phyloP scores from a whole-genome alignment of 768 basidiomycete species.

The Leccinum arenicola region DNA sequence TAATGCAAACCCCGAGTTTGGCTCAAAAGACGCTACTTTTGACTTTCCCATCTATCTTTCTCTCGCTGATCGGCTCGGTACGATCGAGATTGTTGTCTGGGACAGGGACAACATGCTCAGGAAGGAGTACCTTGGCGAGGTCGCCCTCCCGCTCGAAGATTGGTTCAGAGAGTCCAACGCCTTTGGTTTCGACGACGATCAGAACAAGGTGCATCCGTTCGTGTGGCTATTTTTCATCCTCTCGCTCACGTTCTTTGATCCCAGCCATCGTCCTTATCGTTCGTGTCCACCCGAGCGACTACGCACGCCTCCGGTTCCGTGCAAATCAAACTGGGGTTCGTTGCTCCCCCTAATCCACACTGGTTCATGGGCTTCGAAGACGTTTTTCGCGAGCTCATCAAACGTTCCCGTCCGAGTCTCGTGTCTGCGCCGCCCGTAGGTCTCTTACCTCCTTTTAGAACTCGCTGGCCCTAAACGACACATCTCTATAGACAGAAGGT shows the following conservation, averaged over 20 bases:
- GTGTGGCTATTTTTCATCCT: not conserved
- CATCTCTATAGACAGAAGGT: constrained; percentile 64
- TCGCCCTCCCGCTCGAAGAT: constrained; percentile 69
- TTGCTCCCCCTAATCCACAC: constrained; percentile 41
- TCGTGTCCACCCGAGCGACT: constrained; percentile 49
- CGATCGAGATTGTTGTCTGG: constrained; percentile 87
- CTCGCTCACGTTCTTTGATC: constrained; percentile 2
- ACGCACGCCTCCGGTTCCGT: constrained; percentile 51
- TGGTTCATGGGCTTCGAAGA: constrained; percentile 53
- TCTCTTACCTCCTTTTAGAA: constrained; percentile 10
- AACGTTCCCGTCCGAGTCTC: constrained; percentile 60
- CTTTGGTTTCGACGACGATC: constrained; percentile 56
- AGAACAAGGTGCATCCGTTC: constrained; percentile 58
- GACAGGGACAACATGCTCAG: constrained; percentile 80
- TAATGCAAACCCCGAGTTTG: constrained; percentile 64
- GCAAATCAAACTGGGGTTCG: constrained; percentile 60
- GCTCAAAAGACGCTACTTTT: constrained; percentile 75
- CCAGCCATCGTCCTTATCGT: constrained; percentile 44
- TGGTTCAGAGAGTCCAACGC: constrained; percentile 59
- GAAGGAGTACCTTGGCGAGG: constrained; percentile 95
- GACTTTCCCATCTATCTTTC: constrained; percentile 85
- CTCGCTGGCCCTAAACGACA: not conserved
- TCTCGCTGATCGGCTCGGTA: constrained; percentile 67
- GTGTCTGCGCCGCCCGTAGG: constrained; percentile 77
- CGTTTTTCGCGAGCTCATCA: constrained; percentile 61